Evolutionary conservation across 2,329 filamentous ascomycete species (phyloP).

Genomic region (Cordyceps cateniannulata): DNA sequence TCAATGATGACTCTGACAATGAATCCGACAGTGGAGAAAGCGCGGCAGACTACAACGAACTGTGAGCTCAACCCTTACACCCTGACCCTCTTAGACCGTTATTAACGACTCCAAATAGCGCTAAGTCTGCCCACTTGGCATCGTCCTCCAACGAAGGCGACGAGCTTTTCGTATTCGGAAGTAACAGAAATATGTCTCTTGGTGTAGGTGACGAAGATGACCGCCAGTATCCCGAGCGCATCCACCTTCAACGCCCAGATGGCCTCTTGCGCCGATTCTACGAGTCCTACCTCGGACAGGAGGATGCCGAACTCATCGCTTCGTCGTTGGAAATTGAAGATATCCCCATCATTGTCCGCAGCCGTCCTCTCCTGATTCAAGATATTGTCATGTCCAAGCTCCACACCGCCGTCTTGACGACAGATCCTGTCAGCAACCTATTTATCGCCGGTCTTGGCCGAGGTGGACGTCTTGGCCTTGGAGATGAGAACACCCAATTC

Average conservation of each 20-base stretch:
- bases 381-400: slow-evolving; percentile 86
- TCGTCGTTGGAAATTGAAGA: slow-evolving; percentile 35
- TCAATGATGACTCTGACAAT: slow-evolving; percentile 29
- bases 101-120: background rate
- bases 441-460: slow-evolving; percentile 90
- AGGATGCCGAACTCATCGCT: slow-evolving; percentile 26
- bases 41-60: slow-evolving; percentile 19
- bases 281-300: slow-evolving; percentile 54
- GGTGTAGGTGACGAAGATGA: slow-evolving; percentile 96
- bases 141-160: slow-evolving; percentile 48
- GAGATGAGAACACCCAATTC: slow-evolving; percentile 85
- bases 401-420: slow-evolving; percentile 81
- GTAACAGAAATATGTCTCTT: slow-evolving; percentile 89
- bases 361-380: slow-evolving; percentile 66
- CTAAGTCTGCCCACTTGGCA: background rate
- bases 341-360: slow-evolving; percentile 66
- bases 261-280: slow-evolving; percentile 70
- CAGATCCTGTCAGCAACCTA: slow-evolving; percentile 81
- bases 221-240: slow-evolving; percentile 83
- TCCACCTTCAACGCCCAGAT: slow-evolving; percentile 68
- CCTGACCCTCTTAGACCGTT: background rate
- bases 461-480: slow-evolving; percentile 80
- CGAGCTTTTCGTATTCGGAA: slow-evolving; percentile 90
- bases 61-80: slow-evolving; percentile 21
- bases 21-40: slow-evolving; percentile 52